Conservation (phyloP, 495 filamentous ascomycete genomes). For the Xylaria telfairii region DNA sequence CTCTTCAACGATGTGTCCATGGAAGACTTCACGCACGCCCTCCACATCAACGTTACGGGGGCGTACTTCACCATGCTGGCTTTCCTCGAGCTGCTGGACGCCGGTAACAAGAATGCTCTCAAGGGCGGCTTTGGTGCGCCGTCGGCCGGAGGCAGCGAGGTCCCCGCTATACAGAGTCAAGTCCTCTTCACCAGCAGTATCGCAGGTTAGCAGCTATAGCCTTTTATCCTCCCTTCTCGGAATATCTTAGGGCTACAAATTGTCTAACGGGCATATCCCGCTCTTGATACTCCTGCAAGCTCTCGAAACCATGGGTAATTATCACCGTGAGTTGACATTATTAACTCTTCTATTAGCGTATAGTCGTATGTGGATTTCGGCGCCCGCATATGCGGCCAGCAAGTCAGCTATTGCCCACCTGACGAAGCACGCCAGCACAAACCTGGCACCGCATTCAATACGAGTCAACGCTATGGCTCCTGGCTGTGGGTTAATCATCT, state of each 20-base stretch:
- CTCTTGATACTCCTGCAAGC: too few relatives aligned
- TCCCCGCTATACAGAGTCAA: slow-evolving; percentile 57
- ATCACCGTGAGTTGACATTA: too few relatives aligned
- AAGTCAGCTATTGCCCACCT: slow-evolving; percentile 61
- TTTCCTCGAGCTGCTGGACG: slow-evolving; percentile 62
- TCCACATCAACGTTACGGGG: slow-evolving; percentile 60
- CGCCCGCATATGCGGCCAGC: slow-evolving; percentile 58
- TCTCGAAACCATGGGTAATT: too few relatives aligned
- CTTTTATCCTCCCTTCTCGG: too few relatives aligned
- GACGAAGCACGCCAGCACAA: slow-evolving; percentile 60
- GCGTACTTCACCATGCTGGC: slow-evolving; percentile 61
- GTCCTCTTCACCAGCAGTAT: slow-evolving; percentile 61
- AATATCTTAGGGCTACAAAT: too few relatives aligned
- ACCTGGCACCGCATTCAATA: slow-evolving; percentile 54
- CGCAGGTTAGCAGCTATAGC: too few relatives aligned
- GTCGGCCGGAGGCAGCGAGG: slow-evolving; percentile 23
- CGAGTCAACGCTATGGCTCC: slow-evolving; percentile 64
- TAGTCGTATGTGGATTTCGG: slow-evolving; percentile 45
- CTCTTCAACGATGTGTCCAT: slow-evolving; percentile 52
- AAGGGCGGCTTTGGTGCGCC: slow-evolving; percentile 38
- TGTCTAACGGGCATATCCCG: too few relatives aligned
- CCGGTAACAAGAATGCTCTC: slow-evolving; percentile 58
- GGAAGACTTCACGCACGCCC: slow-evolving; percentile 57
- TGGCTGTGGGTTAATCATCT: slow-evolving; percentile 50
- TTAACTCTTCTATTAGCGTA: too few relatives aligned